Conservation (phyloP, 192 early-diverging fungal species). For the Coemansia asiatica region DNA sequence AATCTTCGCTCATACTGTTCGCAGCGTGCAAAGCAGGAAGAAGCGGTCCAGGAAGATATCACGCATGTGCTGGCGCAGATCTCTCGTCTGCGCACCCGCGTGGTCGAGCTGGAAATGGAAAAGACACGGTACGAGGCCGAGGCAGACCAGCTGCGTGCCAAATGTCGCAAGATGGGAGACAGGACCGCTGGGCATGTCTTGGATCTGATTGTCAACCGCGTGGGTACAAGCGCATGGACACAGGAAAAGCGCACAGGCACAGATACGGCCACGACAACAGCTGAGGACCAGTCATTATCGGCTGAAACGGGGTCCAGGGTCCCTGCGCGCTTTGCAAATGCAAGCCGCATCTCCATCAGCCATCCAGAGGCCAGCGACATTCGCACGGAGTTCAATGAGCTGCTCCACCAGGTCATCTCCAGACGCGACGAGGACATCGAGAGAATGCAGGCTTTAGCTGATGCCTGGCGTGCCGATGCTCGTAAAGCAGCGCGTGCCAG, state of each 20-base stretch:
- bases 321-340: slow-evolving; percentile 21
- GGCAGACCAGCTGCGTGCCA: slow-evolving; percentile 15
- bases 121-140: slow-evolving; percentile 29
- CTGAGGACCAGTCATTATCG: not conserved
- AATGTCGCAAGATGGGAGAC: slow-evolving; percentile 34
- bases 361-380: slow-evolving; percentile 53
- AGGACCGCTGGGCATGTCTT: slow-evolving; percentile 29
- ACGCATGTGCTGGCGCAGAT: slow-evolving; percentile 49
- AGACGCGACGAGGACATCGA: slow-evolving; percentile 52
- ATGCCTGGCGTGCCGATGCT: slow-evolving; percentile 44
- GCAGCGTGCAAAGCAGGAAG: slow-evolving; percentile 35
- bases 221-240: slow-evolving; percentile 36
- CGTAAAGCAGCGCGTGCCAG: slow-evolving; percentile 25
- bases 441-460: slow-evolving; percentile 40
- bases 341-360: slow-evolving; percentile 32
- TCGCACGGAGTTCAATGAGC: slow-evolving; percentile 51
- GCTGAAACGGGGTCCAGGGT: slow-evolving; percentile 1
- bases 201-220: slow-evolving; percentile 42
- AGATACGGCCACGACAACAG: not conserved
- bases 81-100: slow-evolving; percentile 32
- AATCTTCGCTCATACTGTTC: slow-evolving; percentile 31
- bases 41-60: slow-evolving; percentile 48
- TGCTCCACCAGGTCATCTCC: slow-evolving; percentile 46
- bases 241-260: slow-evolving; percentile 2
- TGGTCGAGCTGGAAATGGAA: slow-evolving; percentile 31